Conservation (phyloP, 202 grass and related monocot species). For the Carex sylvatica region DNA sequence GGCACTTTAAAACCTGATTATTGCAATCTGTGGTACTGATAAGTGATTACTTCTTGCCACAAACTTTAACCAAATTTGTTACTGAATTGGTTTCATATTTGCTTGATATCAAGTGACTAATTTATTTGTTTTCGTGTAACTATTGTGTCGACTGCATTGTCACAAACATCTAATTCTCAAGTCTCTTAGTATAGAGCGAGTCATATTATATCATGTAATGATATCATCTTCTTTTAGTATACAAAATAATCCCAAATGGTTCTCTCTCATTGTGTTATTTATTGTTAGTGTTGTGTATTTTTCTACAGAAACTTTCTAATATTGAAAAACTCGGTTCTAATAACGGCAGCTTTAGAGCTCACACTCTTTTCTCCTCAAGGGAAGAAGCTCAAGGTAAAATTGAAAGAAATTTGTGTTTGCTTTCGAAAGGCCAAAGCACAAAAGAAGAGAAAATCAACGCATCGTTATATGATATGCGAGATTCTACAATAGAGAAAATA, state of each 20-base stretch:
- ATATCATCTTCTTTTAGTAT: neutral
- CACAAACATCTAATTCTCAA: neutral
- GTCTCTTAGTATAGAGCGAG: neutral
- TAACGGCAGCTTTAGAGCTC: neutral
- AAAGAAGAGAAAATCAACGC: neutral
- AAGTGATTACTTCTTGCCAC: neutral
- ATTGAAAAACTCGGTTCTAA: neutral
- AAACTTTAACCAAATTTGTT: neutral
- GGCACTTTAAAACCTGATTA: neutral
- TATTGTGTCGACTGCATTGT: neutral
- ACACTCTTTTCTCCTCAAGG: neutral
- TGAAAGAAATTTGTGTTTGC: neutral
- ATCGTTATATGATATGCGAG: neutral
- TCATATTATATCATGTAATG: too few relatives aligned
- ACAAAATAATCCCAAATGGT: neutral
- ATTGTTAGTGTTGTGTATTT: neutral
- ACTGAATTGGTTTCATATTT: neutral
- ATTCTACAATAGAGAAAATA: slow-evolving; percentile 1
- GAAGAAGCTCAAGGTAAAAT: neutral
- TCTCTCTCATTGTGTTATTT: neutral
- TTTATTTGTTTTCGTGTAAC: neutral
- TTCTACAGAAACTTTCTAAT: neutral
- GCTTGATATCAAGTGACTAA: neutral
- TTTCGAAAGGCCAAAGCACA: neutral
- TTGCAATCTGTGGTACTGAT: neutral